phyloP scores from a whole-genome alignment of 1,284 basidiomycete species.

The Ustilago crameri region DNA sequence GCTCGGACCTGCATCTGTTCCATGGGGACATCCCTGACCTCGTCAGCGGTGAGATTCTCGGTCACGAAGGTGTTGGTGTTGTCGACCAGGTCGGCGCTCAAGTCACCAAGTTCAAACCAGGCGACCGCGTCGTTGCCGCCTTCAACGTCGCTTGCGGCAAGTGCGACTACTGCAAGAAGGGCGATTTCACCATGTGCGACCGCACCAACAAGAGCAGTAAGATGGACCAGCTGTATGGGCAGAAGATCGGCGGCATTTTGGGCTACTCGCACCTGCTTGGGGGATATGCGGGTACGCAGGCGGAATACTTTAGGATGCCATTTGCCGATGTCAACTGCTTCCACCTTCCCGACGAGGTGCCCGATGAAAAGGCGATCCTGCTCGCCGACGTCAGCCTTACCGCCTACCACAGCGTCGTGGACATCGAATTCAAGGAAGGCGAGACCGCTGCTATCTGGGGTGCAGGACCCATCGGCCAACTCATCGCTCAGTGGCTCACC shows the following conservation, averaged over 20 bases:
- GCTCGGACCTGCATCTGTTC: slow-evolving; percentile 62
- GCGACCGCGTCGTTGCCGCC: slow-evolving; percentile 71
- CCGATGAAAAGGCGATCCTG: slow-evolving; percentile 71
- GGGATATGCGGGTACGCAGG: slow-evolving; percentile 79
- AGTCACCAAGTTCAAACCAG: slow-evolving; percentile 48
- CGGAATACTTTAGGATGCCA: slow-evolving; percentile 73
- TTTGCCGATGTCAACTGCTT: slow-evolving; percentile 79
- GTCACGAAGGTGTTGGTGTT: slow-evolving; percentile 62
- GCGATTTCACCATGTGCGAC: slow-evolving; percentile 79
- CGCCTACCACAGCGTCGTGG: slow-evolving; percentile 78
- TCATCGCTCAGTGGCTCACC: slow-evolving; percentile 75
- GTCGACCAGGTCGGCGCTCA: slow-evolving; percentile 55
- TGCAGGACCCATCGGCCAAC: slow-evolving; percentile 75
- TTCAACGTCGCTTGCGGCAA: slow-evolving; percentile 83
- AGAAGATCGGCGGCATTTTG: slow-evolving; percentile 50
- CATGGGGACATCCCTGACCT: slow-evolving; percentile 73
- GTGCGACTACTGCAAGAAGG: slow-evolving; percentile 79
- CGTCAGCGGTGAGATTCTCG: slow-evolving; percentile 75
- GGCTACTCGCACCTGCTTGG: slow-evolving; percentile 78
- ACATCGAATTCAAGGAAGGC: slow-evolving; percentile 76
- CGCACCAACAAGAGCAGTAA: slow-evolving; percentile 76
- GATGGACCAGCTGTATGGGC: slow-evolving; percentile 77
- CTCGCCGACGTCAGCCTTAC: slow-evolving; percentile 80
- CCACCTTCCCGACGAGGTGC: slow-evolving; percentile 73
- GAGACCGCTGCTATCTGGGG: slow-evolving; percentile 78